Evolutionary conservation across 495 filamentous ascomycete genomes (phyloP).

Genomic region (Neurospora tetrasperma): DNA sequence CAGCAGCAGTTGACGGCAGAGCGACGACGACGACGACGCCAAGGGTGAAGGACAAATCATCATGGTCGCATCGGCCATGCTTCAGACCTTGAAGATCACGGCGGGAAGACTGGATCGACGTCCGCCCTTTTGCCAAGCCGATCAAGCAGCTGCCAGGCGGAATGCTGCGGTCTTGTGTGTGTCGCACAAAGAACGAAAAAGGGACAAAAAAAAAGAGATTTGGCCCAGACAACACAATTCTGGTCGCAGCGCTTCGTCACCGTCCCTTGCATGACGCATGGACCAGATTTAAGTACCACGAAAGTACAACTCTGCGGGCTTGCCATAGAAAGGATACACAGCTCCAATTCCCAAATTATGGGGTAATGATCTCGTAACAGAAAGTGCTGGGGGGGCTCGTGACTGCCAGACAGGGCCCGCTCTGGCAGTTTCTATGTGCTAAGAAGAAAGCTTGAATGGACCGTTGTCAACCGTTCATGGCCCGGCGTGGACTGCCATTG

Average conservation of each 20-base stretch:
- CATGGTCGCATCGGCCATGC: not conserved
- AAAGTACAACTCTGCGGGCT: slow-evolving; percentile 8
- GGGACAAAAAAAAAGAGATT: not conserved
- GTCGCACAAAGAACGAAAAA: not conserved
- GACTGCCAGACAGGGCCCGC: slow-evolving; percentile 15
- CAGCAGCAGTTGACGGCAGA: not conserved
- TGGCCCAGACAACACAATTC: not conserved
- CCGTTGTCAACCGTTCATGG: not conserved
- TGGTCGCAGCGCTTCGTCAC: slow-evolving; percentile 9
- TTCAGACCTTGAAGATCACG: not conserved
- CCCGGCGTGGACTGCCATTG: not conserved
- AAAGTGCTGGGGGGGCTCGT: slow-evolving; percentile 17
- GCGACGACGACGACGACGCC: not conserved
- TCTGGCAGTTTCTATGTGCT: slow-evolving; percentile 24
- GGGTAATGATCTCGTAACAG: slow-evolving; percentile 27
- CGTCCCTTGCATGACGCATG: slow-evolving; percentile 17
- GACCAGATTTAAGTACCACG: not conserved
- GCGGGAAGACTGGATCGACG: not conserved
- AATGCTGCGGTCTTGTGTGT: slow-evolving; percentile 10
- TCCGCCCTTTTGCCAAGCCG: not conserved
- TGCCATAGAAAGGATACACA: slow-evolving; percentile 9
- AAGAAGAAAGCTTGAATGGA: slow-evolving; percentile 18
- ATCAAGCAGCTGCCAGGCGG: slow-evolving; percentile 4
- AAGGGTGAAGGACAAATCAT: slow-evolving; percentile 1
- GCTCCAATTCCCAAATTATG: slow-evolving; percentile 11